A percentile compares a stretch with the other conserved stretches of the same genome.
phyloP scores from a whole-genome alignment of 306 rosid genomes.

The Cucumis sativus region Cucumber_9930_V3 NC_026659.2:3726501-3727000 shows the following conservation, averaged over 20 bases:
- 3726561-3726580: not conserved
- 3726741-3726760: conserved; percentile 86
- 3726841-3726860: conserved; percentile 83
- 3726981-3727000: conserved; percentile 1
- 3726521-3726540: no score
- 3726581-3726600: not conserved
- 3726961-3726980: not conserved
- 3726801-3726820: conserved; percentile 80
- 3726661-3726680: not conserved
- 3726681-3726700: conserved; percentile 24
- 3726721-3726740: conserved; percentile 82
- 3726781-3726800: conserved; percentile 85
- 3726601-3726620: not conserved
- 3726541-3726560: not conserved
- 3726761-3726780: conserved; percentile 85
- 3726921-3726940: not conserved
- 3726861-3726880: conserved; percentile 80
- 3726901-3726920: conserved; percentile 51
- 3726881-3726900: conserved; percentile 54
- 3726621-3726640: not conserved
- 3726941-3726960: not conserved
- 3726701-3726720: conserved; percentile 66
- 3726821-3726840: conserved; percentile 94
- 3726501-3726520: no score
- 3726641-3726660: not conserved